Percentiles rank a stretch among this genome's conserved stretches.
Conservation (phyloP, 345 rosid species). For the Bruguiera parviflora region DNA sequence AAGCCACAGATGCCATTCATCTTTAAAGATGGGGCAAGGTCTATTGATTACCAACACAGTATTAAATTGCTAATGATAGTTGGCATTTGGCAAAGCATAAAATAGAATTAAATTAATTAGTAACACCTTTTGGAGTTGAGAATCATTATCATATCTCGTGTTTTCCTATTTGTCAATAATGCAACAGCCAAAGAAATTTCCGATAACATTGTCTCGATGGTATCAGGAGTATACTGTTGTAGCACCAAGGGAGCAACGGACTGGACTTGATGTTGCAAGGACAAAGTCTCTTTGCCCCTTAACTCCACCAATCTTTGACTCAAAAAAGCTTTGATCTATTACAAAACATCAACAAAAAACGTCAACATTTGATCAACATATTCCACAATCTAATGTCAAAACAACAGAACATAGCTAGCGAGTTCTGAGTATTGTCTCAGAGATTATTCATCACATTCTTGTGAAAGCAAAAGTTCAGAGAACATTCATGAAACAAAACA, state of each 20-base stretch:
- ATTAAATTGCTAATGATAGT: neutral
- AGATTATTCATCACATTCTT: neutral
- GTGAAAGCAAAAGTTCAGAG: neutral
- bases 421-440: neutral
- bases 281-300: slow-evolving; percentile 66
- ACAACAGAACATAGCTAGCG: neutral
- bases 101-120: slow-evolving; percentile 9
- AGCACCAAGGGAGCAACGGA: slow-evolving; percentile 85
- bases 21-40: neutral
- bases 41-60: neutral
- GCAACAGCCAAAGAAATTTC: slow-evolving; percentile 63
- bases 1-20: neutral
- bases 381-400: neutral
- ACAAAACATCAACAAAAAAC: slow-evolving; percentile 14
- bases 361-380: slow-evolving; percentile 2
- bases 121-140: slow-evolving; percentile 90
- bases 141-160: slow-evolving; percentile 81
- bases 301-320: slow-evolving; percentile 72
- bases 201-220: slow-evolving; percentile 62
- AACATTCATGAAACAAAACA: neutral
- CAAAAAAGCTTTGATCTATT: slow-evolving; percentile 80
- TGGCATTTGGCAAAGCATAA: slow-evolving; percentile 3
- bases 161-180: slow-evolving; percentile 76
- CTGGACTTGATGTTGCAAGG: slow-evolving; percentile 91
- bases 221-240: slow-evolving; percentile 82